Conservation (phyloP, 352 stramenopile genomes). For the Globisporangium spinosum region DNA sequence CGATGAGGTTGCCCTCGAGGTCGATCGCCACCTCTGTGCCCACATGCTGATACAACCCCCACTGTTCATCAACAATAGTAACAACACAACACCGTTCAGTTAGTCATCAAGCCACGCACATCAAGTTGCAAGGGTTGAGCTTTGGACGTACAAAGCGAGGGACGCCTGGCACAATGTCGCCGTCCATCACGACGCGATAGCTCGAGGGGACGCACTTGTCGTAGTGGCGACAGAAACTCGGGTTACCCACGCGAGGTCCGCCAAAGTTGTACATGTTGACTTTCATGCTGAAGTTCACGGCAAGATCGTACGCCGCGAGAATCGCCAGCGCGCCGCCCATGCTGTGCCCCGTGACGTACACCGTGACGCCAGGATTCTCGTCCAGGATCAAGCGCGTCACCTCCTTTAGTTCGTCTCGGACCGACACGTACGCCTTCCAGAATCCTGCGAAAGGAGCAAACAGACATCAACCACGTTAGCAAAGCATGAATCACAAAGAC, state of each 20-base stretch:
- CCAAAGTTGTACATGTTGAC: constrained; percentile 91
- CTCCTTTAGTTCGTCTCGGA: constrained; percentile 73
- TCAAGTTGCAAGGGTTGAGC: neutral
- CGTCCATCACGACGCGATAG: constrained; percentile 81
- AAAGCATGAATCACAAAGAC: neutral
- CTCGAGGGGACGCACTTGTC: constrained; percentile 71
- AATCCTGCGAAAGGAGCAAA: constrained; percentile 42
- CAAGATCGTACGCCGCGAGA: constrained; percentile 82
- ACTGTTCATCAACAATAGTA: constrained; percentile 27
- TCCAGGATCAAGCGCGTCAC: constrained; percentile 74
- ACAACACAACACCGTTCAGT: neutral
- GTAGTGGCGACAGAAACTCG: constrained; percentile 74
- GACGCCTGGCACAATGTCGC: constrained; percentile 72
- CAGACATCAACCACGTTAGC: neutral
- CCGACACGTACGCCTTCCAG: constrained; percentile 82
- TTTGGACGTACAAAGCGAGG: constrained; percentile 54
- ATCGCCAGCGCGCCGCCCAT: constrained; percentile 90
- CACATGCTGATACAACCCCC: constrained; percentile 73
- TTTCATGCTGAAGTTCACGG: constrained; percentile 81
- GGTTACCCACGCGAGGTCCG: constrained; percentile 81
- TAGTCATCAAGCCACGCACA: neutral
- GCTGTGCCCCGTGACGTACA: constrained; percentile 92
- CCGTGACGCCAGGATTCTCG: constrained; percentile 76
- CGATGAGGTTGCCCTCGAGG: constrained; percentile 68
- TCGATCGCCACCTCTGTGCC: constrained; percentile 72